Evolutionary conservation across 2,329 filamentous ascomycete genomes (phyloP).

Genomic region (Aspergillus felis): DNA sequence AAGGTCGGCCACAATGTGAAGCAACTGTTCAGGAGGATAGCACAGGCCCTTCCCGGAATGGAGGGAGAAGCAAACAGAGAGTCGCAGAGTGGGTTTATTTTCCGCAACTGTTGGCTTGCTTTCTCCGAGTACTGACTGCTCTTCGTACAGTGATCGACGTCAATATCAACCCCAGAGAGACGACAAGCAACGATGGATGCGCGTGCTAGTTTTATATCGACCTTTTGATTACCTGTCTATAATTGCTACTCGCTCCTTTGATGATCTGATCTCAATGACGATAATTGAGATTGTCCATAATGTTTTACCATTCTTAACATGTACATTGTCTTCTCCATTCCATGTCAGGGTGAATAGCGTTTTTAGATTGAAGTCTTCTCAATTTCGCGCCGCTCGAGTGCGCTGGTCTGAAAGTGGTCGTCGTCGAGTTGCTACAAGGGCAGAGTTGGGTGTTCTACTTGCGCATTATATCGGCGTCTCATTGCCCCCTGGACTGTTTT

Average conservation of each 20-base stretch:
- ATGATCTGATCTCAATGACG: constrained; percentile 21
- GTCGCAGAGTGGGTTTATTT: constrained; percentile 66
- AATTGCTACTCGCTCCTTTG: constrained; percentile 8
- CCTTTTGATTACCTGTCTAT: constrained; percentile 7
- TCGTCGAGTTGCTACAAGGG: not conserved
- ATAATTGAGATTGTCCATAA: constrained; percentile 34
- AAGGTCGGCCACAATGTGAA: constrained; percentile 99
- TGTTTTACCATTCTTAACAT: constrained; percentile 32
- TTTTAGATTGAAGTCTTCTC: constrained; percentile 15
- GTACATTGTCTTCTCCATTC: constrained; percentile 33
- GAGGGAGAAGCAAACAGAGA: constrained; percentile 81
- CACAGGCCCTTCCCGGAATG: constrained; percentile 95
- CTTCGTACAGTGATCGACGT: constrained; percentile 77
- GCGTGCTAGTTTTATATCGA: constrained; percentile 50
- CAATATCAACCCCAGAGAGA: constrained; percentile 69
- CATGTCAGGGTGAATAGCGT: constrained; percentile 29
- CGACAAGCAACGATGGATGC: constrained; percentile 69
- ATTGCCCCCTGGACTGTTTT: not conserved
- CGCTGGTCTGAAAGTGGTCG: not conserved
- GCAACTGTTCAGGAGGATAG: constrained; percentile 94
- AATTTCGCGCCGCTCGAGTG: not conserved
- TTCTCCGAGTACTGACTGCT: constrained; percentile 20
- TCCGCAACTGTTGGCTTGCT: not conserved
- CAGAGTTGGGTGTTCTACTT: constrained; percentile 12
- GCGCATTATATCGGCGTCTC: not conserved